phyloP scores from a whole-genome alignment of 495 filamentous ascomycete genomes.

The Hyphodiscus hymeniophilus region DNA sequence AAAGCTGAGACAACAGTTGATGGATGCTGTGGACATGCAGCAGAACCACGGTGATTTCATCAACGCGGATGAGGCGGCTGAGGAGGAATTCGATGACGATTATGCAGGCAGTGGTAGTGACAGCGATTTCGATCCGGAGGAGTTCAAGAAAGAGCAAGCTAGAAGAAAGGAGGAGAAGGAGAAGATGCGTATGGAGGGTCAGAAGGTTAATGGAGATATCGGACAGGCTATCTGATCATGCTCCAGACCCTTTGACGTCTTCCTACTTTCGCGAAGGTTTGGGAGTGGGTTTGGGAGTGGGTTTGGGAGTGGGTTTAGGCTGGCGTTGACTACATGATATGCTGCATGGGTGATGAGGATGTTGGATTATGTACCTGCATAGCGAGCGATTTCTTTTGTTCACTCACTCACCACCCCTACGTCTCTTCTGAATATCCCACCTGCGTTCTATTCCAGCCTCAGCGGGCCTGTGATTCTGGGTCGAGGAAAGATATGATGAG shows the following conservation, averaged over 20 bases:
- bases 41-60: conserved; percentile 44
- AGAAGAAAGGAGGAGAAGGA: conserved; percentile 9
- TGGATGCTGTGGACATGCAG: conserved; percentile 66
- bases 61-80: conserved; percentile 34
- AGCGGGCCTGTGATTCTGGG: no score
- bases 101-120: conserved; percentile 23
- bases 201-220: no score
- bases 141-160: conserved; percentile 17
- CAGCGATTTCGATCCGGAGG: conserved; percentile 23
- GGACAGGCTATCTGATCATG: not conserved
- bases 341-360: no score
- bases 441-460: no score
- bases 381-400: no score
- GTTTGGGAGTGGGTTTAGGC: no score
- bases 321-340: no score
- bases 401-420: no score
- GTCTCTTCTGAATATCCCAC: no score
- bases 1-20: conserved; percentile 57
- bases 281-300: no score
- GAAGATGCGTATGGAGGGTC: not conserved
- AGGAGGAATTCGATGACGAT: conserved; percentile 23
- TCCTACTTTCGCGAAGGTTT: not conserved
- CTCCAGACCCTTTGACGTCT: not conserved
- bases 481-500: no score
- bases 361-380: no score